These are phyloP conservation scores for Phytophthora ramorum DNA, from an alignment of 352 stramenopile genomes.

Conservation along the genomic window DNA sequence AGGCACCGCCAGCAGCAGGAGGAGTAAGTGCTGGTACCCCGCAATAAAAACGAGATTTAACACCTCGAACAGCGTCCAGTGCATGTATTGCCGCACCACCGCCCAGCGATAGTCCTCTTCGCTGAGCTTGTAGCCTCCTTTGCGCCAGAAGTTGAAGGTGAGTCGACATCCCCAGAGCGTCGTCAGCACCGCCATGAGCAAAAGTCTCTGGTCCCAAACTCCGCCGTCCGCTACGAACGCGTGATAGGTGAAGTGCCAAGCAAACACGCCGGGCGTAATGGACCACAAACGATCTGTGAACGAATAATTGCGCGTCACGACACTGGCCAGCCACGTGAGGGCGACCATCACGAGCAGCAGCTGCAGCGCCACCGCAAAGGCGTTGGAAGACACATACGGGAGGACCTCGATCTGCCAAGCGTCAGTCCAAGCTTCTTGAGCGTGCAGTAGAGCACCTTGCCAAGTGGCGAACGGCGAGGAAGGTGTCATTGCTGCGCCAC, in stretches of 20 bases:
- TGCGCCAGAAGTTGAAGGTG: constrained; percentile 93
- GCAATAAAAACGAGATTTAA: constrained; percentile 94
- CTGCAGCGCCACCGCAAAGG: constrained; percentile 56
- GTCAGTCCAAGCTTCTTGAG: constrained; percentile 39
- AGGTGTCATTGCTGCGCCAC: constrained; percentile 23
- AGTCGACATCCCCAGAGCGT: constrained; percentile 90
- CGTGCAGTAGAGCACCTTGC: constrained; percentile 38
- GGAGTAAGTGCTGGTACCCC: constrained; percentile 89
- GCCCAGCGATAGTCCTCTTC: constrained; percentile 95
- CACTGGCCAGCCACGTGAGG: constrained; percentile 65
- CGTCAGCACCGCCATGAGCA: constrained; percentile 83
- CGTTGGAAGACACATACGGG: constrained; percentile 44
- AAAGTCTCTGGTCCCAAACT: constrained; percentile 58
- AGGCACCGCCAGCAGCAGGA: constrained; percentile 83
- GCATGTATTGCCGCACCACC: constrained; percentile 76
- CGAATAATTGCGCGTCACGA: constrained; percentile 89
- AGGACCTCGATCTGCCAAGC: constrained; percentile 44
- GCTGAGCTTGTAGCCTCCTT: constrained; percentile 90
- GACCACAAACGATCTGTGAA: constrained; percentile 95
- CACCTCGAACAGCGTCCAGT: constrained; percentile 86
- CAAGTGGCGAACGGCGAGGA: constrained; percentile 35
- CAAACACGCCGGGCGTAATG: constrained; percentile 88
- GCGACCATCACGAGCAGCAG: constrained; percentile 50
- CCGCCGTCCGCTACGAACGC: constrained; percentile 64
- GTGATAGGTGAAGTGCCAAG: constrained; percentile 79